Evolutionary conservation across 306 rosid genomes (phyloP), one percentile per base, ranked within the genome.

Genomic region (Lupinus albus): DNA sequence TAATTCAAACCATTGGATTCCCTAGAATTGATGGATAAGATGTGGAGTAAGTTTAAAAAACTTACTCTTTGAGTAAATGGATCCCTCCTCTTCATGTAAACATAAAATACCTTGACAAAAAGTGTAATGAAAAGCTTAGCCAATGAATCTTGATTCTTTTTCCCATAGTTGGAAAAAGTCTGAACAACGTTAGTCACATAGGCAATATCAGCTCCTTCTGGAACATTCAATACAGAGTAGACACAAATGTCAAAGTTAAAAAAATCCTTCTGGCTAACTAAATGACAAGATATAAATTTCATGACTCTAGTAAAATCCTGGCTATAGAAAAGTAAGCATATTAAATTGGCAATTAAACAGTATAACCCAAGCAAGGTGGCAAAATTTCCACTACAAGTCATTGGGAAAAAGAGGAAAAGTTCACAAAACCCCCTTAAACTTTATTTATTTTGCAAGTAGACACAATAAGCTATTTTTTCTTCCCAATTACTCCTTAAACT

Each of bases 81-180:
- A n/a, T n/a, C n/a, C n/a, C n/a, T n/a, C n/a, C n/a, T n/a, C 4
- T 38, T 8, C 44, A 38, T 7, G 44, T 38, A 38, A 21, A 4
- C 35, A 76, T 10, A 70, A 25, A 53, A 48, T 75, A 82, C 86
- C 86, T 62, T 82, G 46, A 71, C 71, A 14, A 82, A 68, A 39
- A 78, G 76, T 48, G 79, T 82, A 62, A 78, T 21, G 17, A 82
- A 78, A 62, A 82, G 86, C 67, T 61, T 72, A 58, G 83, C 76
- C 81, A 82, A 44, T 3, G 86, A 67, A 35, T 82, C 76, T 33
- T 7, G 33, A 33, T 82, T 82, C 20, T 28, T 58, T 55, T 75
- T 62, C 58, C 86, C 86, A 51, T 61, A 82, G 76, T 72, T 63
- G 12, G 33, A 44, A 72, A 71, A 71, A 39, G 30, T 78, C 57